Evolutionary conservation across 371 early-diverging fungal genomes (phyloP), one percentile per base, ranked within the genome.

Genomic region (Apophysomyces trapeziformis): DNA sequence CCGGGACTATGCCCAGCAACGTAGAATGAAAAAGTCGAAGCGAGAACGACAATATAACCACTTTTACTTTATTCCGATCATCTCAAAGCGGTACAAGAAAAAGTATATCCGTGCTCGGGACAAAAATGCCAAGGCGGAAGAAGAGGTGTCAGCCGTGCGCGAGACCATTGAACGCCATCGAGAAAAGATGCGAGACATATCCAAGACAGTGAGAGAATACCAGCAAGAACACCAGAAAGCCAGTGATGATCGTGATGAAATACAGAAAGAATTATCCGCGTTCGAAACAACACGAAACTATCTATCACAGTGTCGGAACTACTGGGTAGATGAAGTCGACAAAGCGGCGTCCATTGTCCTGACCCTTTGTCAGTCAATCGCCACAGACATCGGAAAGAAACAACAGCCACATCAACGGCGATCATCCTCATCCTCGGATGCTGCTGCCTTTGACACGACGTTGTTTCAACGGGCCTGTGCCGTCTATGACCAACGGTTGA

Each of bases 101-200:
- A 71, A 68, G 26, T 81, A 81, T 32, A 54, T 81, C 11, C 69
- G 72, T 46, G 82, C 82, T 5, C 68, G 77, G 8, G 70, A 76
- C 67, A 73, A 68, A 38, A 72, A 76, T 43, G 58, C 65, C 16
- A 63, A 46, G n/a, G 69, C 70, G n/a, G 82, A 81, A 44, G 77
- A 81, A 54, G 67, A 70, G 41, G 58, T 81, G 1, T 75, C 79
- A 13, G 73, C 76, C 16, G 41, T 72, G 39, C 75, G 77, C 0
- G 43, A 68, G 5, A 68, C 70, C 7, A 60, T 76, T n/a, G 75
- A 74, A 18, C 61, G 64, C 3, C 69, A 71, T 64, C 65, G 64
- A 38, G 65, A 67, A 12, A 57, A 67, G 21, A 44, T 69, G 3
- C 66, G 57, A n/a, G 62, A 58, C 4, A 59, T 70, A 4, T 46